Conservation (phyloP, 805 yeast genomes). For the Ogataea dorogensis region DNA sequence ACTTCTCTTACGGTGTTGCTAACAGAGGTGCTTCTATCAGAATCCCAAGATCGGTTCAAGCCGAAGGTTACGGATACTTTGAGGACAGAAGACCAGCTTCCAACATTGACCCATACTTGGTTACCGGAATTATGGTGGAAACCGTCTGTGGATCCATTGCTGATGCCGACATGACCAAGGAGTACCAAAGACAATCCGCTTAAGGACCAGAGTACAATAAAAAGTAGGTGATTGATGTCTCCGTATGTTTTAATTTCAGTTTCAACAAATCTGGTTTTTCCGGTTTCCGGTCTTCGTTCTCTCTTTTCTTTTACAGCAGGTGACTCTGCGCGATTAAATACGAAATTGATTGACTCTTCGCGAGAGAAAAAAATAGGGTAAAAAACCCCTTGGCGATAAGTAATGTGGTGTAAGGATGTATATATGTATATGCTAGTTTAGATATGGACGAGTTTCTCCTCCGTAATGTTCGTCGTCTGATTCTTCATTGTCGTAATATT, state of each 20-base stretch:
- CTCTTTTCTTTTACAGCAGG: too few relatives aligned
- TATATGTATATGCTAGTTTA: background rate
- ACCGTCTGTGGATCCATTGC: conserved; percentile 93
- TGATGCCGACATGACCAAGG: conserved; percentile 92
- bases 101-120: conserved; percentile 98
- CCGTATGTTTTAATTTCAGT: too few relatives aligned
- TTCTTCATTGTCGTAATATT: conserved; percentile 21
- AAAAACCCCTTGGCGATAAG: too few relatives aligned
- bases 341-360: background rate
- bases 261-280: conserved; percentile 1
- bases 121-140: conserved; percentile 97
- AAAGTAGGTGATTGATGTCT: conserved; percentile 7
- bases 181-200: conserved; percentile 70
- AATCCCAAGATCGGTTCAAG: conserved; percentile 98
- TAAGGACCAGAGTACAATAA: conserved; percentile 9
- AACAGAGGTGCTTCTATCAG: conserved; percentile 99
- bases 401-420: conserved; percentile 10
- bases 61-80: conserved; percentile 96
- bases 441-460: conserved; percentile 8
- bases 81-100: conserved; percentile 99
- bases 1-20: conserved; percentile 96
- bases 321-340: conserved; percentile 12
- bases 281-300: conserved; percentile 6
- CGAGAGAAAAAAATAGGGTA: too few relatives aligned
- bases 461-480: conserved; percentile 10